phyloP scores from a whole-genome alignment of 345 rosid genomes.

The Lepidium africanum region DNA sequence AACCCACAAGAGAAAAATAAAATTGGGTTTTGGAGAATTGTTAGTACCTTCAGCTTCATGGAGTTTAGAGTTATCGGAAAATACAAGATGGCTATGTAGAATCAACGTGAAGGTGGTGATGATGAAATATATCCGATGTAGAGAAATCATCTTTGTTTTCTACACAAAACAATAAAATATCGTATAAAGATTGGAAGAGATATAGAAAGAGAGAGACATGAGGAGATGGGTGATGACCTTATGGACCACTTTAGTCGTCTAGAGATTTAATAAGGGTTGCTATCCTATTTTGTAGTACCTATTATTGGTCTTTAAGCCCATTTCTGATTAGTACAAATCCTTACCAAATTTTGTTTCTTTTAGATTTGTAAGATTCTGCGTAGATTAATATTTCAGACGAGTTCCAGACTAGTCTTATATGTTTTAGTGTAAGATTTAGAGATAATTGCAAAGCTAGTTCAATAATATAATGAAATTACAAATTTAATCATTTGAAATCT shows the following conservation, averaged over 20 bases:
- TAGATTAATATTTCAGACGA: too few relatives aligned
- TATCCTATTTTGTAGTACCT: background rate
- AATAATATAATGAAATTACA: too few relatives aligned
- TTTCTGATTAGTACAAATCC: background rate
- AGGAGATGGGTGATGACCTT: slow-evolving; percentile 11
- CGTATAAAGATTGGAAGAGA: slow-evolving; percentile 11
- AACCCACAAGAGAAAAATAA: background rate
- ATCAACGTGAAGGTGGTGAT: slow-evolving; percentile 14
- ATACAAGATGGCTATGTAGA: slow-evolving; percentile 1
- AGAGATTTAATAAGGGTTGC: background rate
- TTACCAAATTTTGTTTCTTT: too few relatives aligned
- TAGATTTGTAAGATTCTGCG: too few relatives aligned
- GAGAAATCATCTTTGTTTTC: background rate
- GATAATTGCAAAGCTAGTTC: too few relatives aligned
- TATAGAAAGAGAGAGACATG: slow-evolving; percentile 7
- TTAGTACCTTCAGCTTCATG: slow-evolving; percentile 24
- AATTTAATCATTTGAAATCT: too few relatives aligned
- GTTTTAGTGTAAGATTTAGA: too few relatives aligned
- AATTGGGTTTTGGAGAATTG: background rate
- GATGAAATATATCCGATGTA: slow-evolving; percentile 1
- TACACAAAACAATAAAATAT: background rate
- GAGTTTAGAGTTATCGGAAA: slow-evolving; percentile 18
- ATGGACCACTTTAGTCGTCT: slow-evolving; percentile 15
- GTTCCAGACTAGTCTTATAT: too few relatives aligned
- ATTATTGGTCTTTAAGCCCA: background rate